Conservation (phyloP, 345 rosid genomes). For the Noccaea caerulescens region DNA sequence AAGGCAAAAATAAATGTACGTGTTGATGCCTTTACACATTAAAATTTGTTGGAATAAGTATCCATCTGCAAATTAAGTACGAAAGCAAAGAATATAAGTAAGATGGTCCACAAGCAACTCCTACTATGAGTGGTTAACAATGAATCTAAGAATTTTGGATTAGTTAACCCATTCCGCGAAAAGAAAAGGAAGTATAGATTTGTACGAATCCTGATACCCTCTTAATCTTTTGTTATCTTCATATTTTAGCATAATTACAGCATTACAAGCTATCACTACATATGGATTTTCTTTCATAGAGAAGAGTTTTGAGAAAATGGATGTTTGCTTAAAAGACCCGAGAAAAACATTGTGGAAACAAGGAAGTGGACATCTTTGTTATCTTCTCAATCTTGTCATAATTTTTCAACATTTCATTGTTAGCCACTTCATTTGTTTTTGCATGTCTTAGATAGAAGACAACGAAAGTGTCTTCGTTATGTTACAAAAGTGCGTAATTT, state of each 20-base stretch:
- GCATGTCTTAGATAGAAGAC: background rate
- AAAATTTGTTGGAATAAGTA: background rate
- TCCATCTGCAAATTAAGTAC: background rate
- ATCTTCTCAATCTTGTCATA: background rate
- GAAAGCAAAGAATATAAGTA: constrained; percentile 1
- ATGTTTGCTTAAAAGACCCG: background rate
- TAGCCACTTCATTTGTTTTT: background rate
- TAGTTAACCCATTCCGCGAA: background rate
- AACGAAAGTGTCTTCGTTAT: background rate
- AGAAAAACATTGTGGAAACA: constrained; percentile 6
- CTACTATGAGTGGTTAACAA: constrained; percentile 24
- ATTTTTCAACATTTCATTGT: background rate
- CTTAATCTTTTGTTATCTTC: background rate
- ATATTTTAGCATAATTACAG: background rate
- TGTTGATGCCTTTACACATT: constrained; percentile 9
- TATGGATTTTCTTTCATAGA: too few species aligned
- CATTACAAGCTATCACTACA: background rate
- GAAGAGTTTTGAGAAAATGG: background rate
- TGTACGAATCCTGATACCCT: background rate
- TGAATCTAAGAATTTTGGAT: constrained; percentile 22
- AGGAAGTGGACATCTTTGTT: background rate
- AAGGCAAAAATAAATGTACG: constrained; percentile 10
- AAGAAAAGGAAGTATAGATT: background rate
- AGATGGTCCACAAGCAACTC: constrained; percentile 33
- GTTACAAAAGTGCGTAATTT: background rate